Conservation (phyloP, 2,329 filamentous ascomycete genomes). For the Hirsutella thompsonii region DNA sequence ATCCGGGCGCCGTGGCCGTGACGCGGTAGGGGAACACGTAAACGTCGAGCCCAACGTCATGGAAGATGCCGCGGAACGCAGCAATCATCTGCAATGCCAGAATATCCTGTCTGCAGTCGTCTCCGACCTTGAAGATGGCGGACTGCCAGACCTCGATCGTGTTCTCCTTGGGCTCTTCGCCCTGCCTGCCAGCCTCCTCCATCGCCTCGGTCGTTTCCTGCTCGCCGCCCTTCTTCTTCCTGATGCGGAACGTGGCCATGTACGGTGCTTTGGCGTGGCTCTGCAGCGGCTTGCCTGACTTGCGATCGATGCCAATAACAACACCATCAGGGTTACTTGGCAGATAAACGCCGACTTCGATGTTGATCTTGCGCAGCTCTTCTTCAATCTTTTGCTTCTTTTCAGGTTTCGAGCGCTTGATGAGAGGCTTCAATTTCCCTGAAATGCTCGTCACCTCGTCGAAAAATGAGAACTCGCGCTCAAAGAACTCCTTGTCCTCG, state of each 20-base stretch:
- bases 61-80: slow-evolving; percentile 93
- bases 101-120: slow-evolving; percentile 95
- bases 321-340: slow-evolving; percentile 95
- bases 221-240: slow-evolving; percentile 53
- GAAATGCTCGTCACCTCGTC: slow-evolving; percentile 92
- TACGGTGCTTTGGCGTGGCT: slow-evolving; percentile 97
- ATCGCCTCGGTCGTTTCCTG: slow-evolving; percentile 38
- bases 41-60: slow-evolving; percentile 85
- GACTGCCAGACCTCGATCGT: slow-evolving; percentile 97
- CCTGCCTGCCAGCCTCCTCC: slow-evolving; percentile 27
- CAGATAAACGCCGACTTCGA: slow-evolving; percentile 93
- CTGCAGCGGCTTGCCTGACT: slow-evolving; percentile 93
- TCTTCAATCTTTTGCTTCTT: slow-evolving; percentile 99
- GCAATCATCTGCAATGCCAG: slow-evolving; percentile 96
- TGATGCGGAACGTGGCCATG: slow-evolving; percentile 97
- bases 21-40: slow-evolving; percentile 97
- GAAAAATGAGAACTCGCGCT: slow-evolving; percentile 96
- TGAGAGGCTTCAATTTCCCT: slow-evolving; percentile 85
- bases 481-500: slow-evolving; percentile 75
- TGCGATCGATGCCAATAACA: slow-evolving; percentile 94
- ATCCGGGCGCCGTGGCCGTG: slow-evolving; percentile 91
- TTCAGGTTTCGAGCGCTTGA: slow-evolving; percentile 84
- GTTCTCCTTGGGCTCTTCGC: slow-evolving; percentile 24
- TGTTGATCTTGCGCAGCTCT: slow-evolving; percentile 90
- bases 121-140: slow-evolving; percentile 98